A percentile compares a stretch with the other conserved stretches of the same genome.
phyloP scores from a whole-genome alignment of 768 basidiomycete species.

The Mycena sanguinolenta region DNA sequence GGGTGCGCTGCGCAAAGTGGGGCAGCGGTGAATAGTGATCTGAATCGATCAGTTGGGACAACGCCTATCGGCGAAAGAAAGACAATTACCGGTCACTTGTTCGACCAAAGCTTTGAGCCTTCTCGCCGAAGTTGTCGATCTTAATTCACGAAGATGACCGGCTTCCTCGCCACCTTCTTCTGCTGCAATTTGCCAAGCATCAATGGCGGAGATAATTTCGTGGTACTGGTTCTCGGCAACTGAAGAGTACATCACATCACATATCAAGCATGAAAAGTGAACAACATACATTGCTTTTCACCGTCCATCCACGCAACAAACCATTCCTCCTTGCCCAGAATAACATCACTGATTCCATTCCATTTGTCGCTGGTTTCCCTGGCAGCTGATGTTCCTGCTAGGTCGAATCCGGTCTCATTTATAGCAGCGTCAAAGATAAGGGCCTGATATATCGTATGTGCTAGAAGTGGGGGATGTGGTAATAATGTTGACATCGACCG shows the following conservation, averaged over 20 bases:
- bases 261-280: conserved; percentile 15
- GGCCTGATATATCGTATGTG: conserved; percentile 96
- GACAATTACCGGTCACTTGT: conserved; percentile 84
- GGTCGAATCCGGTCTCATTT: conserved; percentile 77
- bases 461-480: conserved; percentile 84
- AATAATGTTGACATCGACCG: conserved; percentile 82
- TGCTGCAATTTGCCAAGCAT: conserved; percentile 89
- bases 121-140: conserved; percentile 87
- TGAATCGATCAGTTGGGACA: conserved; percentile 45
- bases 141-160: conserved; percentile 58
- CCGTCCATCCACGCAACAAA: conserved; percentile 92
- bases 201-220: conserved; percentile 81
- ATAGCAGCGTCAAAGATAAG: conserved; percentile 88
- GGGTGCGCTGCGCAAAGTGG: conserved; percentile 77
- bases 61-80: conserved; percentile 9
- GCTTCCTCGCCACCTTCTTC: conserved; percentile 66
- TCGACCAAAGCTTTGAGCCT: conserved; percentile 88
- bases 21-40: conserved; percentile 95
- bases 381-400: conserved; percentile 65
- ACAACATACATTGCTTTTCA: conserved; percentile 85
- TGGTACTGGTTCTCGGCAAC: conserved; percentile 92
- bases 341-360: conserved; percentile 85
- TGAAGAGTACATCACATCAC: conserved; percentile 48
- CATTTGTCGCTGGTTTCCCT: conserved; percentile 55
- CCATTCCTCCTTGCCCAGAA: conserved; percentile 90